Evolutionary conservation across 768 basidiomycete genomes (phyloP).

Genomic region (Xerocomus potaroensis): DNA sequence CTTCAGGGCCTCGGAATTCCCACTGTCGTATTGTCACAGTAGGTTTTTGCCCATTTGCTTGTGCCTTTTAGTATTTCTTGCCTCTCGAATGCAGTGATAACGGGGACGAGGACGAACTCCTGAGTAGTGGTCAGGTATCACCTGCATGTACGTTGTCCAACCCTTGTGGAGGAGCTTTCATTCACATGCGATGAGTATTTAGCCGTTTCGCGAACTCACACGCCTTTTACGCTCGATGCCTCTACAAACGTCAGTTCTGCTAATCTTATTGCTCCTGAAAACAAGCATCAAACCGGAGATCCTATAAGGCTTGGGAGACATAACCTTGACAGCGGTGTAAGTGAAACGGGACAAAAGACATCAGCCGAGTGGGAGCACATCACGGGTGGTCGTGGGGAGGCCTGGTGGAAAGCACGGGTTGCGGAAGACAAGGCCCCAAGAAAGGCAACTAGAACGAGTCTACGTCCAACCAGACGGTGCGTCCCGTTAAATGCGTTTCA

Average conservation of each 20-base stretch:
- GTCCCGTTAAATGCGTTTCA: conserved; percentile 1
- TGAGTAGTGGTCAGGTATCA: conserved; percentile 76
- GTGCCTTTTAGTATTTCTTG: not conserved
- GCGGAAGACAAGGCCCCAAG: conserved; percentile 11
- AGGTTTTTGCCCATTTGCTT: conserved; percentile 4
- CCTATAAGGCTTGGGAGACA: not conserved
- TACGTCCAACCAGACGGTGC: conserved; percentile 27
- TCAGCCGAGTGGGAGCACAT: conserved; percentile 40
- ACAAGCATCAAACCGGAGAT: conserved; percentile 11
- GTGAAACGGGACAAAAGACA: conserved; percentile 33
- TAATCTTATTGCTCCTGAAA: conserved; percentile 18
- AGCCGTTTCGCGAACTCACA: conserved; percentile 24
- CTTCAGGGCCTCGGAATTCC: conserved; percentile 31
- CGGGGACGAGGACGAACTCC: conserved; percentile 59
- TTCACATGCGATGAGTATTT: conserved; percentile 1
- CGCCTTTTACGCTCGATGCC: conserved; percentile 22
- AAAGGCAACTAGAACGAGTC: conserved; percentile 8
- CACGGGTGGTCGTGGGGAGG: conserved; percentile 10
- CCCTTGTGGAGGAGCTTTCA: conserved; percentile 6
- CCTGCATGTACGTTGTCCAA: conserved; percentile 50
- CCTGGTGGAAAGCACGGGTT: conserved; percentile 18
- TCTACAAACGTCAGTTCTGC: conserved; percentile 30
- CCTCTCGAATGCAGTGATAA: conserved; percentile 14
- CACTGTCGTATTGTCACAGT: conserved; percentile 40
- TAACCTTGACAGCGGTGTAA: not conserved